These are phyloP conservation scores for Endoconidiophora laricicola DNA, from an alignment of 2,329 filamentous ascomycete genomes.

Conservation along the genomic window DNA sequence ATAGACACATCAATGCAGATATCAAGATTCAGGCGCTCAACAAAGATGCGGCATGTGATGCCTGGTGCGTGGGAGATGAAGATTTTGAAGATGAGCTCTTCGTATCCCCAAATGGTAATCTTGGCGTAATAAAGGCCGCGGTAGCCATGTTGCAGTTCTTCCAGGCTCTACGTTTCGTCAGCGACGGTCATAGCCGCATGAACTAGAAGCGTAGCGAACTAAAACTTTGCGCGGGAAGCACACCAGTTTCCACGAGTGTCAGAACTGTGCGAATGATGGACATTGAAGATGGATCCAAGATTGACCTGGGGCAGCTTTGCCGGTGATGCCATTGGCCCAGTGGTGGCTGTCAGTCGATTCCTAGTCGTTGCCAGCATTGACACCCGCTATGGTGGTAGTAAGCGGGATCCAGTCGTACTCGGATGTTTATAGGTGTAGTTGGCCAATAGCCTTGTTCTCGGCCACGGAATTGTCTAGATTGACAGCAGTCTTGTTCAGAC, in stretches of 20 bases:
- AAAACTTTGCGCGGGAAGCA: conserved; percentile 25
- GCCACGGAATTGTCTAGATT: background rate
- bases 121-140: background rate
- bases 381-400: background rate
- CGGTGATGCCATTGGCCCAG: conserved; percentile 20
- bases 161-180: background rate
- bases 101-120: background rate
- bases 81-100: conserved; percentile 10
- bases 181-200: conserved; percentile 16
- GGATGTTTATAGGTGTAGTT: background rate
- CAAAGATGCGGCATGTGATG: conserved; percentile 3
- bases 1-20: conserved; percentile 1
- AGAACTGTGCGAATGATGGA: too few relatives aligned
- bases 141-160: background rate
- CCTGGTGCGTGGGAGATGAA: conserved; percentile 9
- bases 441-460: background rate
- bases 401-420: background rate
- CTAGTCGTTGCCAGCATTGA: background rate
- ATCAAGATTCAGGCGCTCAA: conserved; percentile 5
- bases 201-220: conserved; percentile 22
- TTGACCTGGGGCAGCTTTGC: conserved; percentile 18
- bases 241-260: conserved; percentile 12
- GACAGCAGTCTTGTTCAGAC: background rate
- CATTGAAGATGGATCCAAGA: conserved; percentile 17
- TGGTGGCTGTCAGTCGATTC: conserved; percentile 17